Evolutionary conservation across 192 early-diverging fungal species (phyloP), one percentile per base, ranked within the genome.

Genomic region (Coemansia sp.): DNA sequence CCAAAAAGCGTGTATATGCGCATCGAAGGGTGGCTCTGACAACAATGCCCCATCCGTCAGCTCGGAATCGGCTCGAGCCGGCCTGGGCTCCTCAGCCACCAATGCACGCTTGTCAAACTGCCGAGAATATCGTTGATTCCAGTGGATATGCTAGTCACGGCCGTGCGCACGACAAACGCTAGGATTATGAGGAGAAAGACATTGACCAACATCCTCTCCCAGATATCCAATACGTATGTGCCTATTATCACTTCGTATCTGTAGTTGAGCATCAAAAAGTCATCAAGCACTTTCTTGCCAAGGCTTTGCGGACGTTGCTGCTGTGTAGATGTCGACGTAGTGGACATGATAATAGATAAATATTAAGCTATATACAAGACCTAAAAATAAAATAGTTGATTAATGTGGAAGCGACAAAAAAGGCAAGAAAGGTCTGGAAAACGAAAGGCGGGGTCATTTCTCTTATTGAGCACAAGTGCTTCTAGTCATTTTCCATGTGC

Each of bases 151-250:
- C 70, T 72, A 33, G 75, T 46, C 31, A 73, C 12, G 16, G 62
- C 53, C 55, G 72, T 69, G 66, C 65, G 62, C 31, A 72, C 41
- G 36, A 75, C 39, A 44, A 80, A 80, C 34, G 29, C 61, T 18
- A 75, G 13, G 39, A 64, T 69, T 8, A 68, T 27, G 16, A 68
- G 15, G 3, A 66, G 58, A 36, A 74, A 29, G 20, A 33, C 43
- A 39, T 78, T 94, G 66, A 94, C 90, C 12, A 93, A 69, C 38
- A 85, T 80, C 80, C 94, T 96, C 76, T 98, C 96, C 92, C 92
- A 96, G 15, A 91, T 90, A 66, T 98, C 94, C 68, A 98, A 80
- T 89, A 98, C 93, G 76, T 94, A 95, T 36, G 94, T 86, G 24
- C 92, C 94, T 18, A 92, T 90, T 39, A 91, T 89, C 29, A 95